Evolutionary conservation across 2,329 filamentous ascomycete species (phyloP).

Genomic region (Chrysoporthe deuterocubensis): DNA sequence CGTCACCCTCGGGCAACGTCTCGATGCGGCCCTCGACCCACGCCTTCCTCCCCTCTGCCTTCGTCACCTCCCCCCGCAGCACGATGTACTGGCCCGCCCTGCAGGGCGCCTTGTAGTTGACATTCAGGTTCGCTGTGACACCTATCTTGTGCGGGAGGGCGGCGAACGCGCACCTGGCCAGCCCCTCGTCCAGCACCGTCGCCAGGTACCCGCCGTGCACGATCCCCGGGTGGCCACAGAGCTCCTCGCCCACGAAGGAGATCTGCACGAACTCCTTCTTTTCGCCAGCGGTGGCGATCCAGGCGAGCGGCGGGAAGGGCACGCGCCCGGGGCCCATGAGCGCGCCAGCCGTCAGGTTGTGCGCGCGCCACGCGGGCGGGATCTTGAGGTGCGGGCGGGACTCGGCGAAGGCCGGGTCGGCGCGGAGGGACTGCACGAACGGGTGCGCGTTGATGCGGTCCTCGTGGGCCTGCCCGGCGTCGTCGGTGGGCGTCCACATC

Average conservation of each 20-base stretch:
- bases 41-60: slow-evolving; percentile 90
- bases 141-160: slow-evolving; percentile 85
- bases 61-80: slow-evolving; percentile 76
- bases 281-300: slow-evolving; percentile 68
- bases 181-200: slow-evolving; percentile 89
- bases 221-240: slow-evolving; percentile 90
- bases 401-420: slow-evolving; percentile 69
- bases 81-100: slow-evolving; percentile 77
- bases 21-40: slow-evolving; percentile 91
- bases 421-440: slow-evolving; percentile 70
- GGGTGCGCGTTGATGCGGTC: slow-evolving; percentile 76
- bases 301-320: slow-evolving; percentile 79
- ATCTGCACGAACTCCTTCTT: slow-evolving; percentile 69
- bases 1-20: slow-evolving; percentile 68
- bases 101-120: slow-evolving; percentile 82
- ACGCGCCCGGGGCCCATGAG: slow-evolving; percentile 77
- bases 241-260: slow-evolving; percentile 74
- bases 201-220: slow-evolving; percentile 89
- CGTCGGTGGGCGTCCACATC: slow-evolving; percentile 64
- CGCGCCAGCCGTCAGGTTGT: slow-evolving; percentile 82
- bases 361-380: slow-evolving; percentile 67
- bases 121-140: slow-evolving; percentile 82
- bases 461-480: slow-evolving; percentile 65
- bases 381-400: slow-evolving; percentile 88
- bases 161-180: slow-evolving; percentile 86